Evolutionary conservation across 1,284 basidiomycete species (phyloP), one percentile per base, ranked within the genome.

Genomic region (Peniophora sp.): DNA sequence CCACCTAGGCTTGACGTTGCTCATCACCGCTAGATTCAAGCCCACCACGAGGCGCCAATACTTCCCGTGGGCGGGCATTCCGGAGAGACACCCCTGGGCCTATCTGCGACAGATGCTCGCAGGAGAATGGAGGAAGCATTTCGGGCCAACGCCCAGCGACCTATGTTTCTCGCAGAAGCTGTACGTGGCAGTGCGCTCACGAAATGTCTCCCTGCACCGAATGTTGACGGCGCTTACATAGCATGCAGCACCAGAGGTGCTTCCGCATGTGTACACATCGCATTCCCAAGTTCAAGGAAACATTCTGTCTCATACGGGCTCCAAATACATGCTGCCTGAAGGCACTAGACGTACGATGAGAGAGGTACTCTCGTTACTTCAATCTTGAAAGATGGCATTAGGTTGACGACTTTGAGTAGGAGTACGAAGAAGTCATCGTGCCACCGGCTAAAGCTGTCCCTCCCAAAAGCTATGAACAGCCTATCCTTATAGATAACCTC

Each of bases 251-350:
- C 71, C 79, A 2, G 84, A 89, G 59, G 66, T 79, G 17, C 81
- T 97, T 45, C 96, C 96, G 0, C 85, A 99, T 67, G 89, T 99
- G 12, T 99, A 96, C 63, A 85, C 88, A 2, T 85, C 91, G 2
- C 70, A 78, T 15, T 69, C 73, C 2, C 71, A 73, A 47, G 74
- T 66, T 1, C 78, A 81, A 53, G 85, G 87, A 27, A 86, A 81
- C 57, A 69, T 91, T 12, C 65, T 93, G 12, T 91, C 88, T 0
- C 77, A 86, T 64, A 65, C 83, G 66, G 76, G 95, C 64, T 70
- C 76, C 70, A 88, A 85, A 58, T 92, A 93, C 59, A 72, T 85
- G 56, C 68, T 99, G 27, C 97, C 97, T 0, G 58, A 90, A 1
- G 96, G 94, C 1, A 98, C 95, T 0, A 75, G 73, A 18, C 76